Evolutionary conservation across 768 basidiomycete genomes (phyloP).

Genomic region (Lactarius sp.): DNA sequence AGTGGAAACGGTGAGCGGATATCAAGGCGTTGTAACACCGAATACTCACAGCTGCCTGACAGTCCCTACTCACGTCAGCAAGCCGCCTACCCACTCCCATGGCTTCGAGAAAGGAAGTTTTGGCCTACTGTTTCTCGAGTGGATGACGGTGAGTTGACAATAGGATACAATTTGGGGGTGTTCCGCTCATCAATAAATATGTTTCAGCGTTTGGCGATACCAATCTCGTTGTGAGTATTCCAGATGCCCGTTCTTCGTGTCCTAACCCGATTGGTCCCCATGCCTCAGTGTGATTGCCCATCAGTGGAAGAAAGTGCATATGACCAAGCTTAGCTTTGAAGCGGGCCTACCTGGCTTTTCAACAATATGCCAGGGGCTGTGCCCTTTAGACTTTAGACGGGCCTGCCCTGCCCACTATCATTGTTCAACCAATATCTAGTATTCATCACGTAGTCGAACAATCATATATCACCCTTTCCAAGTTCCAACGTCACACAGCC

Average conservation of each 20-base stretch:
- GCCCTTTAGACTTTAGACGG: slow-evolving; percentile 53
- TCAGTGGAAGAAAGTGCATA: slow-evolving; percentile 73
- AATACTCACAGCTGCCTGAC: slow-evolving; percentile 15
- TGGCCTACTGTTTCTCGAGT: slow-evolving; percentile 93
- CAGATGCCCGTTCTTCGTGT: not conserved
- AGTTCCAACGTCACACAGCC: not conserved
- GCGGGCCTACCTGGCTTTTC: slow-evolving; percentile 16
- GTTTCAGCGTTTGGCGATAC: slow-evolving; percentile 82
- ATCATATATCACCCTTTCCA: not conserved
- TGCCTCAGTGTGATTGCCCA: slow-evolving; percentile 72
- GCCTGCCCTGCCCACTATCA: slow-evolving; percentile 26
- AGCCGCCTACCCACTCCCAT: slow-evolving; percentile 86
- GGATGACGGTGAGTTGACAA: slow-evolving; percentile 73
- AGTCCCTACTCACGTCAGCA: slow-evolving; percentile 87
- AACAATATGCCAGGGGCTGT: slow-evolving; percentile 30
- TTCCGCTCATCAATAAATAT: slow-evolving; percentile 14
- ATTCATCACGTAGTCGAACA: not conserved
- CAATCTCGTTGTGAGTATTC: slow-evolving; percentile 70
- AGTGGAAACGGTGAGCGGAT: slow-evolving; percentile 76
- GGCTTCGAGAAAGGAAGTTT: slow-evolving; percentile 85
- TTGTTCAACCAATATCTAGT: slow-evolving; percentile 62
- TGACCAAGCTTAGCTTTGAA: slow-evolving; percentile 27
- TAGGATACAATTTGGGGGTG: not conserved
- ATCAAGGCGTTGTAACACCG: not conserved
- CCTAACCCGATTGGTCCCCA: slow-evolving; percentile 14